phyloP scores from a whole-genome alignment of 306 rosid genomes.

The Sindora glabra region DNA sequence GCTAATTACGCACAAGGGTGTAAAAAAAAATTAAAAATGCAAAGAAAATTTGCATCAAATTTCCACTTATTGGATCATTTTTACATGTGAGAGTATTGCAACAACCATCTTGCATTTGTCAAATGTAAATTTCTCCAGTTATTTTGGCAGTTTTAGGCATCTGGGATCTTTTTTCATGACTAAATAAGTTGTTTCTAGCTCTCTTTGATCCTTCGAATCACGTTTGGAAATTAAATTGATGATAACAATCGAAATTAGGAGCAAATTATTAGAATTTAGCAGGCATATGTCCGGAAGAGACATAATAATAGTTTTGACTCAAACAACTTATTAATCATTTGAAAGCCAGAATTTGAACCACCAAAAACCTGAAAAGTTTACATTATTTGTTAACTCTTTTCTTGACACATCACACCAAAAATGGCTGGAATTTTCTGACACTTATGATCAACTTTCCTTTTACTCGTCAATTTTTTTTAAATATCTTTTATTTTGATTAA shows the following conservation, averaged over 20 bases:
- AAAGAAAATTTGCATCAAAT: too few relatives aligned
- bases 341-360: conserved; percentile 20
- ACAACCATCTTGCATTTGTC: not conserved
- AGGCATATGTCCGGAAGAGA: conserved; percentile 19
- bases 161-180: not conserved
- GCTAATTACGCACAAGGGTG: too few relatives aligned
- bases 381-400: conserved; percentile 15
- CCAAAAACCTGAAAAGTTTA: conserved; percentile 14
- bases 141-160: conserved; percentile 2
- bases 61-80: too few relatives aligned
- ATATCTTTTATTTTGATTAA: not conserved
- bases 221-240: conserved; percentile 2
- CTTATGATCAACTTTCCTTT: not conserved
- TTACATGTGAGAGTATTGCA: too few relatives aligned
- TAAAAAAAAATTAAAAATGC: too few relatives aligned
- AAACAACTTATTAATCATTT: conserved; percentile 31
- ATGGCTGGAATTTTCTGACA: conserved; percentile 7
- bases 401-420: not conserved
- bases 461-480: not conserved
- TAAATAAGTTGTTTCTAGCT: not conserved
- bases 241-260: conserved; percentile 13
- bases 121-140: not conserved
- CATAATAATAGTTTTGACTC: conserved; percentile 26
- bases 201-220: not conserved
- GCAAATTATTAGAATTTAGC: conserved; percentile 20